Base-by-base conservation (phyloP, 2,329 filamentous ascomycete genomes). In the Coniella lustricola region DNA sequence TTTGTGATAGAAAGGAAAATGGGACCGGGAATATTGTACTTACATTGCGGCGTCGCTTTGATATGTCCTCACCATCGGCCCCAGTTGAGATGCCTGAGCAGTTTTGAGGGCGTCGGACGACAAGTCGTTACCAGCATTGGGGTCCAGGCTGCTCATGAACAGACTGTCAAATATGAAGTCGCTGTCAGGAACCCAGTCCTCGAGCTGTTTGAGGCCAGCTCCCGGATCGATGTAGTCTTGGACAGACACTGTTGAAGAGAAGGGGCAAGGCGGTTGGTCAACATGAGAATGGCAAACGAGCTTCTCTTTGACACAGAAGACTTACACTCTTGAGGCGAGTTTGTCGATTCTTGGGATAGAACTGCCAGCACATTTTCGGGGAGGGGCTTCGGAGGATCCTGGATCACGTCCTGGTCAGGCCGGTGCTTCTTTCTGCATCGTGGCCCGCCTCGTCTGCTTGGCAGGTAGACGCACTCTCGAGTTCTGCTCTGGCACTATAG, bases 121-220 rank as follows among this genome's bases (percentile, higher is more conserved):
- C 35, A 52, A 50, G 10, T 21, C 47, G 7, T 39, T 50, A 12
- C 35, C 39, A 1, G 35, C 18, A 1, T 20, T n/a, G 8, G 47
- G 43, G 18, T 43, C 50, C 12, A 21, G 50, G 39, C 44, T 46
- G 31, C 33, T 47, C 48, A 60, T 58, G 50, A 72, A 71, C 34
- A 72, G 58, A 46, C 65, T 67, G 53, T 74, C 71, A 50, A 72
- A 74, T 39, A 74, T 70, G 29, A 68, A 68, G 55, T 73, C 71
- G 53, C 71, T 73, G 52, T 75, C 70, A 43, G 67, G 66, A 31
- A 69, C 65, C 21, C 67, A 63, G 53, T 72, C 71, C 18, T 67
- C 69, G 7, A 75, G 60, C 46, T 70, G 64, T 48, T 67, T 71
- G 39, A 76, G 62, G 5, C 71, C 73, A 7, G 71, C 73, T 2